Evolutionary conservation across 805 yeast species (phyloP).

Genomic region (Candida ipomoeae): DNA sequence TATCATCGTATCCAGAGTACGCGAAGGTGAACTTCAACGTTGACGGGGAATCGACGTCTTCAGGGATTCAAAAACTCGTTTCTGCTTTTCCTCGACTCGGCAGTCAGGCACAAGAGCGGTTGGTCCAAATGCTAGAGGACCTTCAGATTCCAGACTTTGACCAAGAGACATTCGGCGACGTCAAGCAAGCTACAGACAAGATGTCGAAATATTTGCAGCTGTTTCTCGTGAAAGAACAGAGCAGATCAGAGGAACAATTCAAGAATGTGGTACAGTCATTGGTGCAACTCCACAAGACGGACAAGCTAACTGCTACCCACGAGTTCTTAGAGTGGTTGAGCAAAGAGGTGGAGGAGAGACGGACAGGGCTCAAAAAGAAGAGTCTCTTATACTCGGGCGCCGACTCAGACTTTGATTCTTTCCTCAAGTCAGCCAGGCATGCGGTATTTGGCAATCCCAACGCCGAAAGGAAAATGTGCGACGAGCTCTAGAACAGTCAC

Average conservation of each 20-base stretch:
- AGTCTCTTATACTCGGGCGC: slow-evolving; percentile 26
- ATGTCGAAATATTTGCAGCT: slow-evolving; percentile 37
- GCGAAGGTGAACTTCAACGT: slow-evolving; percentile 23
- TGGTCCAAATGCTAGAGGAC: slow-evolving; percentile 47
- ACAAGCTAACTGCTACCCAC: slow-evolving; percentile 26
- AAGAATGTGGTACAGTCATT: slow-evolving; percentile 25
- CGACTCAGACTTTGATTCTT: slow-evolving; percentile 36
- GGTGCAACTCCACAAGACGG: slow-evolving; percentile 29
- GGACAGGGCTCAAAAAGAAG: slow-evolving; percentile 20
- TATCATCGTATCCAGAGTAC: slow-evolving; percentile 37
- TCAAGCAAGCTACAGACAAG: slow-evolving; percentile 21
- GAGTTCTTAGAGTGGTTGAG: slow-evolving; percentile 65
- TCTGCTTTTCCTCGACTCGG: slow-evolving; percentile 26
- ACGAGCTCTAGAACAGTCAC: slow-evolving; percentile 6
- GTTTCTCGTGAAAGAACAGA: slow-evolving; percentile 23
- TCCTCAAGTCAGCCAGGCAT: slow-evolving; percentile 49
- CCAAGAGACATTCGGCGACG: slow-evolving; percentile 1
- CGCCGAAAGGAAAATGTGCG: slow-evolving; percentile 55
- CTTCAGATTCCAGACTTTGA: slow-evolving; percentile 20
- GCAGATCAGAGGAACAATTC: slow-evolving; percentile 36
- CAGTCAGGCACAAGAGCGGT: slow-evolving; percentile 31
- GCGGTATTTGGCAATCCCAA: slow-evolving; percentile 72
- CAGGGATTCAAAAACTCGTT: slow-evolving; percentile 25
- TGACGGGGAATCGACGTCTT: slow-evolving; percentile 7
- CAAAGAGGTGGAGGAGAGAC: slow-evolving; percentile 32